Conservation (phyloP, 2,329 filamentous ascomycete genomes). For the Penicillium sclerotiorum region DNA sequence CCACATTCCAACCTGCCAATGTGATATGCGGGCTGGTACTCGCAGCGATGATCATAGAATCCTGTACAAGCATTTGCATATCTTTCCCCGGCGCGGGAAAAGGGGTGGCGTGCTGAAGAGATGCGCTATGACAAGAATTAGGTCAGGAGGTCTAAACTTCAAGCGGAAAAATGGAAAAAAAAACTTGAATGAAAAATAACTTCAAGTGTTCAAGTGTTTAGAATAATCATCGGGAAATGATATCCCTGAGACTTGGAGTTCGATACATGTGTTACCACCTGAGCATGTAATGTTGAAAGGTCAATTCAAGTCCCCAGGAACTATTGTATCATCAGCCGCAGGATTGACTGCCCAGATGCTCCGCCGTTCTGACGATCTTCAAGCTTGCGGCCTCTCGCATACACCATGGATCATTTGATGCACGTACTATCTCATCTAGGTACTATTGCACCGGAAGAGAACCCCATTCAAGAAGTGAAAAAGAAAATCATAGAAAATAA, state of each 20-base stretch:
- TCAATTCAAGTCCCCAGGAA: too few species aligned
- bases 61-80: background rate
- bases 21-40: constrained; percentile 1
- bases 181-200: too few species aligned
- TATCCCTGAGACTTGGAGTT: background rate
- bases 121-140: background rate
- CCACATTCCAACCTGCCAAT: constrained; percentile 19
- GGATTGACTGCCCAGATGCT: too few species aligned
- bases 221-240: background rate
- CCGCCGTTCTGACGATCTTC: background rate
- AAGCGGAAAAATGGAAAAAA: background rate
- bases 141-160: background rate
- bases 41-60: constrained; percentile 12
- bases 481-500: background rate
- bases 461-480: background rate
- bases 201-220: too few species aligned
- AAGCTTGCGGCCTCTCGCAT: background rate
- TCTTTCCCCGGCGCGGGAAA: background rate
- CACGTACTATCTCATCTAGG: background rate
- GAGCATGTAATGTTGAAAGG: too few species aligned
- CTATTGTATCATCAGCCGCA: too few species aligned
- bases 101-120: background rate
- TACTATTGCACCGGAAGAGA: background rate
- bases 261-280: too few species aligned
- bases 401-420: background rate